A percentile compares a stretch with the other conserved stretches of the same genome.
Evolutionary conservation across 495 filamentous ascomycete species (phyloP).

Genomic region (Xylaria flabelliformis): DNA sequence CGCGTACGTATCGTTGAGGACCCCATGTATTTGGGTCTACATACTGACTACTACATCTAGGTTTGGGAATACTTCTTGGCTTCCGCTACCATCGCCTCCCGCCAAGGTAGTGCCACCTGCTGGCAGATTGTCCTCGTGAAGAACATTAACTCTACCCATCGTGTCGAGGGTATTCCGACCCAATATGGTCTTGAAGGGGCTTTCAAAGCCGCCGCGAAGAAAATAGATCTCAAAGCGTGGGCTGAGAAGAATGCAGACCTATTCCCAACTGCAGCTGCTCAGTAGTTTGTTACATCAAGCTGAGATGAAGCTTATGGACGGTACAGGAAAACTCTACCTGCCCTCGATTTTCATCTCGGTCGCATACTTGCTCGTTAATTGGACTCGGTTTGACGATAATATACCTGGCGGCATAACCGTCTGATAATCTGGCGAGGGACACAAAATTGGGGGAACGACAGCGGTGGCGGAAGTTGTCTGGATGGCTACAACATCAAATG

Average conservation of each 20-base stretch:
- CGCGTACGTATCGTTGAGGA: constrained; percentile 66
- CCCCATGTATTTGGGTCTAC: background rate
- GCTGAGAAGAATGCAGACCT: constrained; percentile 51
- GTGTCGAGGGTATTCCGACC: constrained; percentile 80
- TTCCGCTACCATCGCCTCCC: constrained; percentile 87
- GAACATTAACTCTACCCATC: constrained; percentile 97
- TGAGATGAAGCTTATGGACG: background rate
- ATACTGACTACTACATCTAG: constrained; percentile 48
- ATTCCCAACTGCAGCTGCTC: constrained; percentile 48
- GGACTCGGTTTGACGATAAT: background rate
- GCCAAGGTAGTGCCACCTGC: constrained; percentile 92
- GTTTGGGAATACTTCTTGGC: constrained; percentile 99
- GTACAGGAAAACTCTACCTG: background rate
- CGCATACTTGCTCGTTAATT: background rate
- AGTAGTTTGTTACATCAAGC: constrained; percentile 32
- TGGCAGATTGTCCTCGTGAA: constrained; percentile 96
- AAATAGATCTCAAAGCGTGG: constrained; percentile 52
- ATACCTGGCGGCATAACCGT: background rate
- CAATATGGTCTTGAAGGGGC: constrained; percentile 82
- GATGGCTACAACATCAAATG: background rate
- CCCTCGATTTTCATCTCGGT: background rate
- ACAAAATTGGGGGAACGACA: constrained; percentile 2
- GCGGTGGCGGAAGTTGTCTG: constrained; percentile 3
- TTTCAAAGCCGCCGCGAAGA: constrained; percentile 49
- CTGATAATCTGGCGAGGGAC: constrained; percentile 1